Percentiles rank a stretch among this genome's conserved stretches.
phyloP scores from a whole-genome alignment of 495 filamentous ascomycete genomes.

The Aspergillus homomorphus region DNA sequence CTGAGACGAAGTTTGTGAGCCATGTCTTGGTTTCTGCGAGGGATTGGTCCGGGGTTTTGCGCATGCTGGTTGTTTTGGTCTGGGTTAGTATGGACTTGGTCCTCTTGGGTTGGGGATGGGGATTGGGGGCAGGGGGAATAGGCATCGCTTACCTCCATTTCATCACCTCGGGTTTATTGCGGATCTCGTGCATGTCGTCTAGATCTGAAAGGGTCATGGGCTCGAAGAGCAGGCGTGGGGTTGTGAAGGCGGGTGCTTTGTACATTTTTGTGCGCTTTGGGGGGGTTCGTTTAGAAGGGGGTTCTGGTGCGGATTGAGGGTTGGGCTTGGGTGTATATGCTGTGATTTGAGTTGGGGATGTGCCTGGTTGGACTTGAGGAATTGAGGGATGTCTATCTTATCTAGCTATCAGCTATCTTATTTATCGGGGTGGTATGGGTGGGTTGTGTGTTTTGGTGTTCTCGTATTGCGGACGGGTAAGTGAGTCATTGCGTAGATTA shows the following conservation, averaged over 20 bases:
- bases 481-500: no score
- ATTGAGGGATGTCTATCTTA: no score
- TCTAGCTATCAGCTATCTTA: no score
- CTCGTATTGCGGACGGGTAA: no score
- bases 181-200: constrained; percentile 5
- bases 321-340: no score
- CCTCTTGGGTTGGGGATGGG: not conserved
- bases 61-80: not conserved
- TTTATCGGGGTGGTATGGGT: no score
- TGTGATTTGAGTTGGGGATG: no score
- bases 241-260: constrained; percentile 4
- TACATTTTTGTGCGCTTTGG: not conserved
- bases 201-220: constrained; percentile 10
- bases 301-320: no score
- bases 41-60: constrained; percentile 5
- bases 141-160: constrained; percentile 16
- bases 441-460: no score
- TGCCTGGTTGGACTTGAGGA: no score
- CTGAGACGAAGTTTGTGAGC: not conserved
- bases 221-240: constrained; percentile 13
- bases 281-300: no score
- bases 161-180: constrained; percentile 9
- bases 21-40: constrained; percentile 6
- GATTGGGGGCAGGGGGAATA: not conserved
- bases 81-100: not conserved